Base-by-base conservation (phyloP, 441 rosid species). In the Arabidopsis lyrata region DNA sequence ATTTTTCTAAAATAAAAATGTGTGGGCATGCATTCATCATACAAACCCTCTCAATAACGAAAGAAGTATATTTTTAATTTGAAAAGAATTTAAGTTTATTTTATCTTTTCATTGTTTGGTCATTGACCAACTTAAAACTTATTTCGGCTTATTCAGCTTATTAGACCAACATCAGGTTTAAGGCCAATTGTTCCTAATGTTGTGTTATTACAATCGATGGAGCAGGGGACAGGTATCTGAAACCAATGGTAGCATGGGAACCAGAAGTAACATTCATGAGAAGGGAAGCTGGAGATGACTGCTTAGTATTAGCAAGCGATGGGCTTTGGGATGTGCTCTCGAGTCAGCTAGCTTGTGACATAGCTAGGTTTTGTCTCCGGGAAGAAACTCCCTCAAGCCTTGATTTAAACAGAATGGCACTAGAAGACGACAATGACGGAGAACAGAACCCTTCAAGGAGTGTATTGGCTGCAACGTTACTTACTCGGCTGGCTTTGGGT, bases 311-410 rank as follows among this genome's bases (percentile, higher is more conserved):
- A 69, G 98, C 97, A 0, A 89, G 91, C 20, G 97, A 93, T 47
- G 98, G 95, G 4, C 81, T 93, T 35, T 93, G 97, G 97, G 98
- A 89, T 62, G 93, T 90, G 14, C 84, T 93, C 82, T 63, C 95
- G 6, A 90, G 85, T n/a, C 92, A 93, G 52, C 89, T 89, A 81
- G 97, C 80, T 14, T 90, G 95, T 41, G 91, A 93, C 62, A 81
- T 87, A 65, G 94, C 98, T 13, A 85, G 94, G 61, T 85, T 78
- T 59, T 81, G 88, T 77, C 73, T 77, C 45, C 14, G 63, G 5
- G 73, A 59, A 59, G 68, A 59, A 39, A n/a, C 73, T 74, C 24
- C 71, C 2, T 44, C 53, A 48, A 62, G 66, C 2, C 13, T 71
- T 5, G 83, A 76, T 47, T 57, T 74, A 34, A 83, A 80, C 39